Evolutionary conservation across 805 yeast genomes (phyloP).

Genomic region (Zygosaccharomyces kombuchaensis): DNA sequence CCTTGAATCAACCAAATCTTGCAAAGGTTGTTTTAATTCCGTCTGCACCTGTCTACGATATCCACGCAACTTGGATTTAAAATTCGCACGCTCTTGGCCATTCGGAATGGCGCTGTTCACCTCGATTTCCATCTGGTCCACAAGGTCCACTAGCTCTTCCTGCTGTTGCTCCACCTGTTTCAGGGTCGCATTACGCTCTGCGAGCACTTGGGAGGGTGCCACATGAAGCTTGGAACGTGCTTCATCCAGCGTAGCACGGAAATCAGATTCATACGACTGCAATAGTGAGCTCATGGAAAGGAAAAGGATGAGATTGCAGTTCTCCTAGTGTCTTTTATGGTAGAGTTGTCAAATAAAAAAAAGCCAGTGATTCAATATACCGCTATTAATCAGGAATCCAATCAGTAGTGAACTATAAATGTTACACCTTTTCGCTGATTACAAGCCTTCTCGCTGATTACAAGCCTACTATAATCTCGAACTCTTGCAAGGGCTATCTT

Average conservation of each 20-base stretch:
- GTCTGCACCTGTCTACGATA: conserved; percentile 58
- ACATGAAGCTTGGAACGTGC: conserved; percentile 18
- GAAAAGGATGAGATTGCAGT: not conserved
- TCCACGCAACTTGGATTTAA: conserved; percentile 71
- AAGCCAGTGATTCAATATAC: no score
- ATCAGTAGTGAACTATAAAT: no score
- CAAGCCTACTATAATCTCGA: not conserved
- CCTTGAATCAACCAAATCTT: conserved; percentile 58
- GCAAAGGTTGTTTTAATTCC: conserved; percentile 51
- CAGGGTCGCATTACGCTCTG: conserved; percentile 25
- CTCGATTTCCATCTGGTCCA: conserved; percentile 86
- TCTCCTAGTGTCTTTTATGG: not conserved
- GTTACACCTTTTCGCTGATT: no score
- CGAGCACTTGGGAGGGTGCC: conserved; percentile 20
- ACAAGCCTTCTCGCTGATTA: not conserved
- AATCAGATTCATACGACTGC: conserved; percentile 39
- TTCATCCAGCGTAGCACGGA: conserved; percentile 30
- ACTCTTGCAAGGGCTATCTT: not conserved
- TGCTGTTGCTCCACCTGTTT: conserved; percentile 31
- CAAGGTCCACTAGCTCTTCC: conserved; percentile 47
- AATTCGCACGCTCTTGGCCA: conserved; percentile 48
- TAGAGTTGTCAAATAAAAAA: not conserved
- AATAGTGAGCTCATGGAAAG: conserved; percentile 27
- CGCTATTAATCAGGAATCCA: no score
- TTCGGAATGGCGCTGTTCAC: conserved; percentile 60